Evolutionary conservation across 2,329 filamentous ascomycete genomes (phyloP), one percentile per base, ranked within the genome.

Genomic region (Didymella segeticola): DNA sequence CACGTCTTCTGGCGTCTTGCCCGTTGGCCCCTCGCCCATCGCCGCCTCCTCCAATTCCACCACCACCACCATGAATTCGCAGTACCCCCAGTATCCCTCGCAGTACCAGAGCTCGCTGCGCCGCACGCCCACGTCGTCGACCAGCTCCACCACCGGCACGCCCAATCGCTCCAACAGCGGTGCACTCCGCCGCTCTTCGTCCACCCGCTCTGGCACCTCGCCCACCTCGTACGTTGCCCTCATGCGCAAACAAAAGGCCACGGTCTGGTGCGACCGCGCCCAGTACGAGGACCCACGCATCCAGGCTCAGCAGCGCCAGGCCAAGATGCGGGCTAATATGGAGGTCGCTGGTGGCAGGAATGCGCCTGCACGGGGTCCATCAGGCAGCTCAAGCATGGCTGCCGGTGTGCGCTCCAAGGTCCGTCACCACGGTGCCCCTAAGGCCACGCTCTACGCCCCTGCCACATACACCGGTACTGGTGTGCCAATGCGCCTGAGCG

Each of bases 161-260:
- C 62, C 73, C 37, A 74, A 75, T 57, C 76, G 78, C 63, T 75
- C 73, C 62, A 74, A 85, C 81, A 63, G 83, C 78, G 62, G 84
- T 83, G 54, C 79, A 70, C 71, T 74, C 42, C 87, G 89, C 56
- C 86, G 92, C 62, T 96, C 91, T 23, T 90, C 87, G 25, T 96
- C 91, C 3, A 89, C 89, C 45, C 87, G 91, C 66, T 96, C 91
- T 19, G 84, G 83, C 58, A 80, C 79, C 49, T 80, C 78, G 43
- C 72, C 89, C 1, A 83, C 83, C n/a, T 88, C 91, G 61, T 99
- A 99, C 75, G 95, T 99, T 45, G 93, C 95, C 29, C 83, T 97
- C n/a, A 88, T 99, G 78, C 87, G 95, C 58, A 93, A 93, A 74
- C 95, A 99, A 77, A 98, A 98, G 75, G 95, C 92, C 26, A 99